Conservation (phyloP, 1,284 basidiomycete genomes). For the Vanrija pseudolonga region DNA sequence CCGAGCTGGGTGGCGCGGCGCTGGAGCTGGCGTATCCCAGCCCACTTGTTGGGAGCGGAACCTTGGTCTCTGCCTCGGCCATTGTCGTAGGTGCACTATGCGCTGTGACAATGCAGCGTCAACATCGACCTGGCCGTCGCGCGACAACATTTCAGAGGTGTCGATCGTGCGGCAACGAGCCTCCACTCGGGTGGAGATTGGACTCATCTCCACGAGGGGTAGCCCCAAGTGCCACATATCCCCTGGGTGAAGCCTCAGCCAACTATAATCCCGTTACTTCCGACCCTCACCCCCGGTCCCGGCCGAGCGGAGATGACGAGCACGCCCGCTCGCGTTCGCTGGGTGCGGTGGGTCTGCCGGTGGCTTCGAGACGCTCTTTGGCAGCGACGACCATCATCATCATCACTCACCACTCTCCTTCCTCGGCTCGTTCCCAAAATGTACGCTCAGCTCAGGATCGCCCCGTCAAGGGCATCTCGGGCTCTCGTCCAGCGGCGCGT, state of each 20-base stretch:
- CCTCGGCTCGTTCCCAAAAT: conserved; percentile 13
- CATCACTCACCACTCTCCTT: not conserved
- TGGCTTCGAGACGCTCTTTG: not conserved
- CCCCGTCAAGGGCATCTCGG: conserved; percentile 25
- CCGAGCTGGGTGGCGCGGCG: not conserved
- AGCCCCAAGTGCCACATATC: not conserved
- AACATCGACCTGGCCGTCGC: no score
- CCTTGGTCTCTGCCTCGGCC: conserved; percentile 10
- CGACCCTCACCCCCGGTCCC: not conserved
- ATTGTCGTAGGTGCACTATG: no score
- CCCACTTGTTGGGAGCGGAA: conserved; percentile 19
- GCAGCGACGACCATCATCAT: conserved; percentile 2
- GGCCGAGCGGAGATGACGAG: not conserved
- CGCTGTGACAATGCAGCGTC: no score
- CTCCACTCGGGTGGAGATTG: conserved; percentile 3
- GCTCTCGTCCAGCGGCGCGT: conserved; percentile 34
- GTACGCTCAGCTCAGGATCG: conserved; percentile 34
- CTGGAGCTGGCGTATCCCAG: conserved; percentile 23
- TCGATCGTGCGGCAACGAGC: not conserved
- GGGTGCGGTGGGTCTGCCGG: not conserved
- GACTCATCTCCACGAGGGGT: no score
- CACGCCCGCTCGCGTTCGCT: not conserved
- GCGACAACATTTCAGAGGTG: not conserved
- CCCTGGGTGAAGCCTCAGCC: not conserved
- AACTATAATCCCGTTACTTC: conserved; percentile 3